Conservation (phyloP, 2,329 filamentous ascomycete genomes). For the Incumbomyces delicatus region DNA sequence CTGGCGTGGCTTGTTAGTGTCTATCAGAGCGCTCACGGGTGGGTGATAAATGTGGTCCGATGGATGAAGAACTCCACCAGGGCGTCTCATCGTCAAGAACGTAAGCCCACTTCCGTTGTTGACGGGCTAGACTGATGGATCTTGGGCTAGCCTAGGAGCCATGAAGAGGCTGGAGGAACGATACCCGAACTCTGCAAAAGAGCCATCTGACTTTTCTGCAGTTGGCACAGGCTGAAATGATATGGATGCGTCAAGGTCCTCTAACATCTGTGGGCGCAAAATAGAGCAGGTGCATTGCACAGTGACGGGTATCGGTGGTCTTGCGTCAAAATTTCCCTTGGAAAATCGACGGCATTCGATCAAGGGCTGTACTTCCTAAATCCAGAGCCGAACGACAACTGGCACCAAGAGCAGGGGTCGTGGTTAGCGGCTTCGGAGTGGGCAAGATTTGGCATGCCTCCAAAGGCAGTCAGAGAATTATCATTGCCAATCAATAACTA, state of each 20-base stretch:
- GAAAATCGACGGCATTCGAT: background rate
- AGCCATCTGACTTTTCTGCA: no score
- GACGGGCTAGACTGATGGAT: constrained; percentile 2
- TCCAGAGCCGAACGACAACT: constrained; percentile 7
- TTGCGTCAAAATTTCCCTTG: background rate
- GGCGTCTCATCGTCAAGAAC: constrained; percentile 6
- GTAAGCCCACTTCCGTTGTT: background rate
- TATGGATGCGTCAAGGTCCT: no score
- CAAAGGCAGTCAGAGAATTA: background rate
- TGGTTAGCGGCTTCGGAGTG: constrained; percentile 2
- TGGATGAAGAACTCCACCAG: background rate
- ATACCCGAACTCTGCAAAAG: background rate
- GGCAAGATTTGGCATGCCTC: constrained; percentile 1
- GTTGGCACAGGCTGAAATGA: no score
- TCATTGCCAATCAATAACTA: constrained; percentile 4
- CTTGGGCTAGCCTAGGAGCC: constrained; percentile 1
- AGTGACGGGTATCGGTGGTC: background rate
- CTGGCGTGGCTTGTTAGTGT: constrained; percentile 5
- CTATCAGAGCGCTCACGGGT: constrained; percentile 1
- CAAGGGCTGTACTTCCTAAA: background rate
- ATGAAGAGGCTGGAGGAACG: constrained; percentile 8
- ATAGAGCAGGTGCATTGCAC: no score
- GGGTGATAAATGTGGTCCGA: constrained; percentile 1
- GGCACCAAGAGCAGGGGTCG: constrained; percentile 7
- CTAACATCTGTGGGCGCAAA: no score